Conservation (phyloP, 2,329 filamentous ascomycete genomes). For the Xylaria sp. region DNA sequence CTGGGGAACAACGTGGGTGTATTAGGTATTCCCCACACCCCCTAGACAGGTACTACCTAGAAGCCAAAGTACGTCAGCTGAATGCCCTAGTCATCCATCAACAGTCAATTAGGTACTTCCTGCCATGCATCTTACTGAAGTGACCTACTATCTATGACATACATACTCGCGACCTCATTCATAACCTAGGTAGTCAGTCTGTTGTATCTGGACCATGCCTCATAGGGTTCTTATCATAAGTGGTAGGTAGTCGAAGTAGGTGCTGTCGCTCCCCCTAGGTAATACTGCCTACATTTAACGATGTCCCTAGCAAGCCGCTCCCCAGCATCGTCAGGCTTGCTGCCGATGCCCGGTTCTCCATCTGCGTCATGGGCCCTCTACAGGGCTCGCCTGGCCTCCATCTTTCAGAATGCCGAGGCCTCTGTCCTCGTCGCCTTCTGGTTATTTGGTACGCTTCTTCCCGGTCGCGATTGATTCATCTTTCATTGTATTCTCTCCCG, state of each 20-base stretch:
- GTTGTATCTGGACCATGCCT: conserved; percentile 2
- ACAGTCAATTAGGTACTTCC: too few species aligned
- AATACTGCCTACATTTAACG: neutral
- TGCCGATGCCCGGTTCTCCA: conserved; percentile 68
- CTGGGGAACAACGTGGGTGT: too few species aligned
- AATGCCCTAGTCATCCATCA: too few species aligned
- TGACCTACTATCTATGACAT: too few species aligned
- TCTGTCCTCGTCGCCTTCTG: conserved; percentile 86
- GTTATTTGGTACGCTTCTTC: conserved; percentile 78
- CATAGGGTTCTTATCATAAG: neutral
- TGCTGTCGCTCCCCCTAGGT: neutral
- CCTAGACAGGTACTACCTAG: too few species aligned
- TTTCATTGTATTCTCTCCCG: neutral
- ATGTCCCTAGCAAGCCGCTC: conserved; percentile 38
- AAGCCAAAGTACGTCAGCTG: too few species aligned
- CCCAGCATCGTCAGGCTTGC: conserved; percentile 50
- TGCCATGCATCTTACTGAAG: too few species aligned
- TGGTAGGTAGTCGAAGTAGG: neutral
- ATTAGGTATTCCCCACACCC: too few species aligned
- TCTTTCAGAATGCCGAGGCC: conserved; percentile 75
- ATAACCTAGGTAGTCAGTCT: neutral
- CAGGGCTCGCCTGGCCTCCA: conserved; percentile 69
- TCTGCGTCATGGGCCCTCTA: conserved; percentile 80
- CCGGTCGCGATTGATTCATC: neutral
- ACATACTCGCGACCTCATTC: neutral